Evolutionary conservation across 257 asterid genomes (phyloP).

Genomic region (Solanum chiquidenum): DNA sequence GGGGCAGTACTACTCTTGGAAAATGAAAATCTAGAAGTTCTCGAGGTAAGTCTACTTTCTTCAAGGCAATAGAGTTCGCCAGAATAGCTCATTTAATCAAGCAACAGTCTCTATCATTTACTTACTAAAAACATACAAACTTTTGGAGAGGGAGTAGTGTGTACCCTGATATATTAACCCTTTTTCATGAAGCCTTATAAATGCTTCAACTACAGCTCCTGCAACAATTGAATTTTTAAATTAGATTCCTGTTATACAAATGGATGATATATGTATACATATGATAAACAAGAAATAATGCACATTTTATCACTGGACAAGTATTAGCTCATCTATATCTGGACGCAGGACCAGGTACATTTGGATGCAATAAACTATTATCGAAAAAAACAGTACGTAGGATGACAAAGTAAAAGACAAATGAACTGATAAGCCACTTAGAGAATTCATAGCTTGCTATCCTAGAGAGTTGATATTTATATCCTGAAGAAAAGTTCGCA

Average conservation of each 20-base stretch:
- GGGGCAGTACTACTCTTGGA: background rate
- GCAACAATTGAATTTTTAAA: slow-evolving; percentile 22
- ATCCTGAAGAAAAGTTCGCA: background rate
- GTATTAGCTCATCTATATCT: background rate
- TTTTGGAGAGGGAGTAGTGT: background rate
- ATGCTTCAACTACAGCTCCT: slow-evolving; percentile 96
- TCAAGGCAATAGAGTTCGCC: background rate
- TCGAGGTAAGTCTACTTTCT: background rate
- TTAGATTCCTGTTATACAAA: background rate
- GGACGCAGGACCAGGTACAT: background rate
- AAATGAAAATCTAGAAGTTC: background rate
- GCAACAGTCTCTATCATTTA: background rate
- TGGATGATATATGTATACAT: background rate
- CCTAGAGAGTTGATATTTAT: background rate
- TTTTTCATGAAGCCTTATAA: slow-evolving; percentile 91
- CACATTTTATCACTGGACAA: background rate
- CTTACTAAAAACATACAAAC: background rate
- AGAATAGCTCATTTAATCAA: background rate
- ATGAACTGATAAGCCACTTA: background rate
- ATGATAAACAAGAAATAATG: background rate
- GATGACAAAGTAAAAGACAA: background rate
- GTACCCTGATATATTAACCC: slow-evolving; percentile 94
- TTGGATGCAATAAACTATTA: background rate
- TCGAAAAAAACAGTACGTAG: background rate
- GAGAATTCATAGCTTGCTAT: slow-evolving; percentile 2